A percentile compares a stretch with the other conserved stretches of the same genome.
Conservation (phyloP, 306 rosid species). For the Dryas drummondii region DNA sequence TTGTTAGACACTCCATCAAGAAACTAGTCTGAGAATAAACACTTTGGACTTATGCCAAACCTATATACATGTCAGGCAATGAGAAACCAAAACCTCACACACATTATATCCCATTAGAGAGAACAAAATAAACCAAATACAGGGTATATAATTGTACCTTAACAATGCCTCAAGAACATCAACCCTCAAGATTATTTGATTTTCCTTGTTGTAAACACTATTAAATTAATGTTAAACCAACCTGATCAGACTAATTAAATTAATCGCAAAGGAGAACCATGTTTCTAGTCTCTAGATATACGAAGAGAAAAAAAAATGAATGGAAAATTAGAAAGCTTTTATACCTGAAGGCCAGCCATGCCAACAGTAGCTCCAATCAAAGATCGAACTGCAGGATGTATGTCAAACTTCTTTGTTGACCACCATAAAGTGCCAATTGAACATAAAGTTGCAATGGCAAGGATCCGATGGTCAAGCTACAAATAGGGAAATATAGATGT, state of each 20-base stretch:
- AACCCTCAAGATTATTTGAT: constrained; percentile 94
- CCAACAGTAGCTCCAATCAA: constrained; percentile 57
- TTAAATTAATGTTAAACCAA: constrained; percentile 5
- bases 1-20: neutral
- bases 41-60: neutral
- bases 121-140: neutral
- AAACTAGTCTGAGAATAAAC: neutral
- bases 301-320: neutral
- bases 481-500: neutral
- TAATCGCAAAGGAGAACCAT: neutral
- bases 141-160: constrained; percentile 51
- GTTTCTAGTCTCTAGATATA: neutral
- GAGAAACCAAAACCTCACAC: constrained; percentile 12
- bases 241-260: neutral
- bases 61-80: neutral
- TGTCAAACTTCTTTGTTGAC: constrained; percentile 41
- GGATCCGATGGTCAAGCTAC: constrained; percentile 39
- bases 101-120: neutral
- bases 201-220: constrained; percentile 88
- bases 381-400: too few species aligned
- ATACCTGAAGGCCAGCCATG: constrained; percentile 84
- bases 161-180: constrained; percentile 84
- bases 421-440: constrained; percentile 68
- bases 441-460: constrained; percentile 61
- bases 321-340: constrained; percentile 3